Evolutionary conservation across 1,139 yeast genomes (phyloP).

Genomic region (Kurtzmaniella quercitrusa): DNA sequence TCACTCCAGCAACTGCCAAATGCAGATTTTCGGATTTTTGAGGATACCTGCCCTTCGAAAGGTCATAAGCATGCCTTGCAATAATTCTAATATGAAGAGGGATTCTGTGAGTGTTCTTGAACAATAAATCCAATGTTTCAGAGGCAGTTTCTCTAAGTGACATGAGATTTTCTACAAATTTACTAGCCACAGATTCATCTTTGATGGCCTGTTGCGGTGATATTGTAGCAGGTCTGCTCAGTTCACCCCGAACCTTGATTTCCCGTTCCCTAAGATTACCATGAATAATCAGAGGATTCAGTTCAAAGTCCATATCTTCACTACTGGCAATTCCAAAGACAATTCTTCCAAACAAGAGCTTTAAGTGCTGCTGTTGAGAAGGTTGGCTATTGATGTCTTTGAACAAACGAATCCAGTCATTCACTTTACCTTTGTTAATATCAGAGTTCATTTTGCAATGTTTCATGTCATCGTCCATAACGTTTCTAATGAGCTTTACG

Average conservation of each 20-base stretch:
- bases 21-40: slow-evolving; percentile 49
- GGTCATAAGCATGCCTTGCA: slow-evolving; percentile 28
- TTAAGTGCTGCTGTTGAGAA: slow-evolving; percentile 54
- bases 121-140: slow-evolving; percentile 44
- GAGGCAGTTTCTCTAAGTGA: slow-evolving; percentile 67
- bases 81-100: slow-evolving; percentile 60
- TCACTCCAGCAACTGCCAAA: slow-evolving; percentile 64
- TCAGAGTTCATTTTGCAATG: slow-evolving; percentile 28
- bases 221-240: slow-evolving; percentile 25
- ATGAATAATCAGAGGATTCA: slow-evolving; percentile 73
- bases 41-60: slow-evolving; percentile 44
- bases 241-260: slow-evolving; percentile 39
- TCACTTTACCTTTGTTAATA: slow-evolving; percentile 27
- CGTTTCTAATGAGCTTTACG: slow-evolving; percentile 53
- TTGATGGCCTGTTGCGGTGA: slow-evolving; percentile 72
- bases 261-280: slow-evolving; percentile 44
- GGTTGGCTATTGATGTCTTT: slow-evolving; percentile 54
- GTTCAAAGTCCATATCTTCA: slow-evolving; percentile 65
- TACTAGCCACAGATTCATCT: slow-evolving; percentile 63
- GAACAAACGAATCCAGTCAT: slow-evolving; percentile 50
- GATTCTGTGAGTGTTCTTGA: slow-evolving; percentile 36
- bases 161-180: slow-evolving; percentile 73
- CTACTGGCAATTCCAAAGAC: slow-evolving; percentile 46
- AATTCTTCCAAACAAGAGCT: slow-evolving; percentile 50
- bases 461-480: slow-evolving; percentile 45